Evolutionary conservation across 1,284 basidiomycete genomes (phyloP).

Genomic region (Malassezia equina): DNA sequence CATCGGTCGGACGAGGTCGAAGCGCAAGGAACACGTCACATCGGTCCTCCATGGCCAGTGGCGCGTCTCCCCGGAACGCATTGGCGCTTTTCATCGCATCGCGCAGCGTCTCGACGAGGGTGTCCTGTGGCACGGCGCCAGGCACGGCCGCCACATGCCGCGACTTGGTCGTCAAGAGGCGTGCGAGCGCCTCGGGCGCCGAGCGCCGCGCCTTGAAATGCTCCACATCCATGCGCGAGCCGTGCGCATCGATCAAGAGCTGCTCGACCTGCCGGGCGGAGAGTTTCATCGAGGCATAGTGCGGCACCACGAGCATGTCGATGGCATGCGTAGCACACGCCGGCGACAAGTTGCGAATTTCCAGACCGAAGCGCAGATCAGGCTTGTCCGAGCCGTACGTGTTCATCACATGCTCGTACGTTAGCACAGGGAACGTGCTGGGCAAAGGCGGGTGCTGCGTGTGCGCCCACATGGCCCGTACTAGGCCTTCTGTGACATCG

Average conservation of each 20-base stretch:
- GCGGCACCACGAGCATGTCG: conserved; percentile 13
- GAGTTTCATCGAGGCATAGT: conserved; percentile 9
- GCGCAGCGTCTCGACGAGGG: conserved; percentile 4
- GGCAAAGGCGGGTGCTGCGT: conserved; percentile 51
- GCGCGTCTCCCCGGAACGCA: conserved; percentile 23
- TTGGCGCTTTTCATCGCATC: conserved; percentile 50
- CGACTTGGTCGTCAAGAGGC: conserved; percentile 32
- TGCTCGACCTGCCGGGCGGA: conserved; percentile 27
- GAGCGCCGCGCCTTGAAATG: conserved; percentile 22
- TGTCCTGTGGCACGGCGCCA: conserved; percentile 21
- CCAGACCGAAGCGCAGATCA: conserved; percentile 70
- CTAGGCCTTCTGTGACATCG: conserved; percentile 29
- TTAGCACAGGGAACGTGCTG: not conserved
- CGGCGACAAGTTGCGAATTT: conserved; percentile 24
- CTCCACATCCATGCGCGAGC: conserved; percentile 19
- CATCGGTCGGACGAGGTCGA: conserved; percentile 50
- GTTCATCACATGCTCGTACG: conserved; percentile 12
- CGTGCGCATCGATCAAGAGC: conserved; percentile 20
- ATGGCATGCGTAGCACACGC: conserved; percentile 11
- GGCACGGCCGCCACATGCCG: conserved; percentile 10
- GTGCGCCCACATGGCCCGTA: conserved; percentile 58
- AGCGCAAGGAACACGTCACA: conserved; percentile 22
- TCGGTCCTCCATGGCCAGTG: conserved; percentile 49
- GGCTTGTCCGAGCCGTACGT: conserved; percentile 87
- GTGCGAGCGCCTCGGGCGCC: conserved; percentile 22